Conservation (phyloP, 768 basidiomycete species). For the Clathrus columnatus region DNA sequence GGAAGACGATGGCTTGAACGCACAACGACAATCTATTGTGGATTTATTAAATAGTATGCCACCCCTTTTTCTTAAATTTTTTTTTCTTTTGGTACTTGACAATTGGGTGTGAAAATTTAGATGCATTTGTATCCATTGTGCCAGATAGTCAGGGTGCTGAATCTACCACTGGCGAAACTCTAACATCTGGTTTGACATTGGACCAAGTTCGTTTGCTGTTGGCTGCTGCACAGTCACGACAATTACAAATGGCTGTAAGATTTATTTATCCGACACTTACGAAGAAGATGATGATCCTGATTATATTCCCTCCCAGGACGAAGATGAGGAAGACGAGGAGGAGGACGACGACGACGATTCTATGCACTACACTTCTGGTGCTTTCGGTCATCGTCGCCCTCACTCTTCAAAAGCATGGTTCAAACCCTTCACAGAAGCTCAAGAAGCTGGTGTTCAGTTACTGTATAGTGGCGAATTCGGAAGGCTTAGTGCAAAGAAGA, state of each 20-base stretch:
- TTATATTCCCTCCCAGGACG: conserved; percentile 8
- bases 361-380: conserved; percentile 17
- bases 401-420: conserved; percentile 22
- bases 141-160: neutral
- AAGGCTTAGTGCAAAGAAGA: conserved; percentile 41
- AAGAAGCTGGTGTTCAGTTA: conserved; percentile 53
- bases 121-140: conserved; percentile 2
- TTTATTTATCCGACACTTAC: too few relatives aligned
- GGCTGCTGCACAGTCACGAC: conserved; percentile 7
- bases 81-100: neutral
- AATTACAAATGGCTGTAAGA: neutral
- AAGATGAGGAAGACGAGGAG: conserved; percentile 14
- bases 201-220: conserved; percentile 9
- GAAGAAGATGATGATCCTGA: conserved; percentile 14
- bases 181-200: conserved; percentile 4
- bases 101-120: conserved; percentile 8
- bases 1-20: neutral
- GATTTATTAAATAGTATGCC: conserved; percentile 9
- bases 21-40: conserved; percentile 7
- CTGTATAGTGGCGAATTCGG: conserved; percentile 78
- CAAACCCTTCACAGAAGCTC: conserved; percentile 44
- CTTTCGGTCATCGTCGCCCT: conserved; percentile 13
- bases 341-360: conserved; percentile 9
- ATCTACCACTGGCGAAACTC: neutral
- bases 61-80: neutral